Base-by-base conservation (phyloP, 2,329 filamentous ascomycete genomes). In the Cladosporium oxysporum region DNA sequence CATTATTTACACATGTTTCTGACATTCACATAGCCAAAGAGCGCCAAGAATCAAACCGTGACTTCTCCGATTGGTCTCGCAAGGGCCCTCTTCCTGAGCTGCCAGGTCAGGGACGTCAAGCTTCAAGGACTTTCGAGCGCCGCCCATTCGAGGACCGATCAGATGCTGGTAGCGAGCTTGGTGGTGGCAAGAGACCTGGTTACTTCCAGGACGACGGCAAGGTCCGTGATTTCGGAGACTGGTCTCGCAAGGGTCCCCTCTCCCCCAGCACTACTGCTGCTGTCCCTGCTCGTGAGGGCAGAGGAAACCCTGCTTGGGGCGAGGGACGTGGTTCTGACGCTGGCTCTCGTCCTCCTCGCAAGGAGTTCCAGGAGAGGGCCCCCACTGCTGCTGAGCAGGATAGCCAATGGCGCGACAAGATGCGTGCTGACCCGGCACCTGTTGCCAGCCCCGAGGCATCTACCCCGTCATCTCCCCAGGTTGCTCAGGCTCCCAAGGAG, bases 171-270 rank as follows among this genome's bases (percentile, higher is more conserved):
- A 72, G 77, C 79, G 68, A 87, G 84, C 70, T 79, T 75, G 66
- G 81, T 77, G 82, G 80, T 57, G 31, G 28, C 52, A 83, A 87
- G 67, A 89, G 91, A 71, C 90, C 91, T 71, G 87, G 87, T 61
- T 87, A 87, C 69, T 83, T 85, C 68, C 87, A 90, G 68, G 82
- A 83, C 62, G 92, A 94, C 77, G 90, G 90, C 71, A 93, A 91
- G 77, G 80, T 88, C 65, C 89, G 92, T 66, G 91, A 96, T 77
- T 90, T 95, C 71, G 86, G 87, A 71, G 96, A 92, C 79, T 99
- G 95, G 95, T 94, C 97, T 80, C 91, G 95, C 73, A 95, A 91
- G 76, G 95, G 95, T 14, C 95, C 95, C 44, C 84, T 98, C 65
- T 91, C 94, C 50, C 92, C 94, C 26, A 79, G 83, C 81, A 71